phyloP scores from a whole-genome alignment of 495 filamentous ascomycete species.

The Talaromyces borbonicus region DNA sequence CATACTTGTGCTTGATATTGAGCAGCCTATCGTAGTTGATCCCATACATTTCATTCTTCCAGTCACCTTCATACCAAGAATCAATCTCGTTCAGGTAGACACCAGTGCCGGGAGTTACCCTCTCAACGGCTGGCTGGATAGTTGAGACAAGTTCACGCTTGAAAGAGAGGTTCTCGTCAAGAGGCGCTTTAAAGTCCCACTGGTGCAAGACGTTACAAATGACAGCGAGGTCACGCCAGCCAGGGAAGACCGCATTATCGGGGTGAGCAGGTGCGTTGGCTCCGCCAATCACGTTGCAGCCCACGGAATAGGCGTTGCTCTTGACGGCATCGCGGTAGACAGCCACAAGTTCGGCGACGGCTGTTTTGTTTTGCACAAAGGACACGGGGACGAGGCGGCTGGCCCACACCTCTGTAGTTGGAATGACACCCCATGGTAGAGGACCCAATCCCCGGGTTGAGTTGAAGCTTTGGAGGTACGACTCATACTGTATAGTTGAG shows the following conservation, averaged over 20 bases:
- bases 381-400: conserved; percentile 45
- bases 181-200: conserved; percentile 34
- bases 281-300: conserved; percentile 35
- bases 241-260: conserved; percentile 45
- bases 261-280: conserved; percentile 31
- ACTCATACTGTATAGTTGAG: neutral
- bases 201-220: conserved; percentile 25
- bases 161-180: conserved; percentile 22
- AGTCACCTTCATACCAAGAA: conserved; percentile 35
- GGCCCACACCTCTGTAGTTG: neutral
- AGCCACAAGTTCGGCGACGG: conserved; percentile 22
- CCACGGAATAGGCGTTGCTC: conserved; percentile 10
- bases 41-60: conserved; percentile 42
- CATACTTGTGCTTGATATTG: conserved; percentile 38
- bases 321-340: conserved; percentile 28
- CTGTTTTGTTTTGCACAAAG: conserved; percentile 38
- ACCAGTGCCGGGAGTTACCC: conserved; percentile 24
- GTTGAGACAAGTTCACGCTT: conserved; percentile 29
- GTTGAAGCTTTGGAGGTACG: neutral
- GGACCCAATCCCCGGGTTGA: neutral
- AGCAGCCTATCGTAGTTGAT: conserved; percentile 26
- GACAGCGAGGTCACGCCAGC: conserved; percentile 46
- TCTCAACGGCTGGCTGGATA: conserved; percentile 30
- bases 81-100: conserved; percentile 38
- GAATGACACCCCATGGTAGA: neutral